A percentile compares a stretch with the other conserved stretches of the same genome.
phyloP scores from a whole-genome alignment of 2,329 filamentous ascomycete species.

The Calonectria leucothoes region DNA sequence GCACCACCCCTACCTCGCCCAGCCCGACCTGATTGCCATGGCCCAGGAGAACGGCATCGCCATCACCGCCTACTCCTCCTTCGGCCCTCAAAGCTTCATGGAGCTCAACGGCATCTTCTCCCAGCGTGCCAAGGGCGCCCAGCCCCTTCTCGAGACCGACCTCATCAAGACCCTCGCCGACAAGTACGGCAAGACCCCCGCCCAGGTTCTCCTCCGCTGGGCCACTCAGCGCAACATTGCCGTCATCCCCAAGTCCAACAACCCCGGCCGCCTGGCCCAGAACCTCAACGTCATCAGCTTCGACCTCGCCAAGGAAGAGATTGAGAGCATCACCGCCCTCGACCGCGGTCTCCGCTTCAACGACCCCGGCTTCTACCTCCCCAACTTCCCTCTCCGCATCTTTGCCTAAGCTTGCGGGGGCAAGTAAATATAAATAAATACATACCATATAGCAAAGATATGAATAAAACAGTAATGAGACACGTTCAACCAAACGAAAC shows the following conservation, averaged over 20 bases:
- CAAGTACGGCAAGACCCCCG: constrained; percentile 68
- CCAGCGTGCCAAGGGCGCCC: constrained; percentile 39
- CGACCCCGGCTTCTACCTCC: constrained; percentile 53
- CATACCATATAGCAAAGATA: background rate
- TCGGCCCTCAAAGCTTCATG: constrained; percentile 65
- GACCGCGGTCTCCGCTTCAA: constrained; percentile 70
- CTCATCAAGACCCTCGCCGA: constrained; percentile 62
- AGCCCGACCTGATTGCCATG: constrained; percentile 66
- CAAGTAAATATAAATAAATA: background rate
- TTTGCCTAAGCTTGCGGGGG: constrained; percentile 50
- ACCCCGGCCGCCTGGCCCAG: constrained; percentile 59
- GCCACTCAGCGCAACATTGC: constrained; percentile 72
- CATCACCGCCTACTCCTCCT: constrained; percentile 75
- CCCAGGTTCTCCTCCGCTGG: constrained; percentile 76
- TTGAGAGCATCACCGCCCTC: constrained; percentile 66
- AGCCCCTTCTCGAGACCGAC: constrained; percentile 45
- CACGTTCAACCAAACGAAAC: background rate
- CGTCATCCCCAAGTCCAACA: constrained; percentile 74
- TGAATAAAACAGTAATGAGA: background rate
- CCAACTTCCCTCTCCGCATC: constrained; percentile 61
- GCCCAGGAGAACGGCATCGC: constrained; percentile 67
- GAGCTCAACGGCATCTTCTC: constrained; percentile 44
- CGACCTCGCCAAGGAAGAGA: constrained; percentile 64
- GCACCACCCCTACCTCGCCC: constrained; percentile 76
- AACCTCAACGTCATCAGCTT: constrained; percentile 69